Base-by-base conservation (phyloP, 2,329 filamentous ascomycete species). In the Clonostachys rhizophaga region DNA sequence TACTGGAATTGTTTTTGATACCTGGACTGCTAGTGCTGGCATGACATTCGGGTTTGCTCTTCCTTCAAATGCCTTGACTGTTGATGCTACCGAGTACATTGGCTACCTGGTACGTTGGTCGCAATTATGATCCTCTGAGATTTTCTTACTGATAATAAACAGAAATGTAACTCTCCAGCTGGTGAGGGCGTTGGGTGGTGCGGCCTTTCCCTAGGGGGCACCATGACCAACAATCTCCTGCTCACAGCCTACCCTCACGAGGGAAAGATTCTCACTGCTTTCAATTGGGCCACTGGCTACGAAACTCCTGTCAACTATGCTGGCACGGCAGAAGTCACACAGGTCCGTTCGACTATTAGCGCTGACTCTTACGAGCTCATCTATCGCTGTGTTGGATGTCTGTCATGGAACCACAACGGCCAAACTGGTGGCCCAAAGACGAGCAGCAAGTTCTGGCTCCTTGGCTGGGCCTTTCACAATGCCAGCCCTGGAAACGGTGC, bases 361-460 rank as follows among this genome's bases (percentile, higher is more conserved):
- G 69, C 71, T 14, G 80, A 76, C 24, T 68, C 77, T 52, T 88
- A 79, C 60, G 76, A 76, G 42, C 58, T 86, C 43, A 74, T 86
- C n/a, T 88, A 85, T 66, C 74, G 80, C 42, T 88, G 84, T 63
- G 63, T 82, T 53, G 71, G 72, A 53, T 83, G 79, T 59, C 66
- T 80, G 18, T 55, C 67, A 2, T 83, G 78, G 74, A 64, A 76
- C 53, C 69, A 79, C 39, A 67, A 71, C 24, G 74, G 73, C 5
- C 64, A 66, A 35, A 65, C 62, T 2, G 68, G 68, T 1, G 67
- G 64, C 4, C 67, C 68, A 3, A 67, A 67, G 5, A 81, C 78
- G 12, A 73, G 64, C 42, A 55, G 52, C 3, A 71, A 71, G 2
- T 53, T 58, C 16, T 59, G 77, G 13, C 61, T 80, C 24, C 61